Evolutionary conservation across 371 early-diverging fungal species (phyloP), one percentile per base, ranked within the genome.

Genomic region (Mortierella sp.): DNA sequence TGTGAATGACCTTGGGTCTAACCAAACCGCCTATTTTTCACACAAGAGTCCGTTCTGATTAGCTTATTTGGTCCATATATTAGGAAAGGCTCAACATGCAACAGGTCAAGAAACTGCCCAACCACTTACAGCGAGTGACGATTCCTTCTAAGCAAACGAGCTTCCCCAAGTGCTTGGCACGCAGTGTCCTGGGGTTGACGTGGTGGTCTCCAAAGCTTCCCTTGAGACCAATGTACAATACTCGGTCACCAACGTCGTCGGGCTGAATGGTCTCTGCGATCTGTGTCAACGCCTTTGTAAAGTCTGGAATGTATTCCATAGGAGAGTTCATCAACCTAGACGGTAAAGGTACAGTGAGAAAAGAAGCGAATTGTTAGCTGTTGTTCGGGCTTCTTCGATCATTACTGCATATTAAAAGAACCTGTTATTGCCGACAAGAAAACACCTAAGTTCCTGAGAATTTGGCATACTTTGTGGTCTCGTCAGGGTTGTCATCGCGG

Each of bases 61-160:
- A 63, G 63, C 28, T n/a, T 11, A 28, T 13, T 58, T 58, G n/a
- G 55, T 58, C 26, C 58, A 58, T 13, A 10, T 26, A 1, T 19
- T 24, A 54, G 21, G 24, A 21, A 54, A 54, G 11, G 28, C 11
- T 26, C 58, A 10, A 34, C 21, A 47, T 45, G 71, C 26, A 71
- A 26, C 31, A 9, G 0, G 31, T 13, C 52, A n/a, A 6, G 31
- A 50, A 24, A n/a, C n/a, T 57, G 28, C 34, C 31, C 42, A 65
- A 76, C 3, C 13, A 88, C 90, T 79, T 91, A 93, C 99, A 98
- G 78, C 96, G 94, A 5, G 99, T 99, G 42, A 99, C 99, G 81
- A 99, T 99, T 70, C 99, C 99, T 90, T 99, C 99, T 50, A 99
- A 87, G 82, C 97, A 98, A 47, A 99, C 94, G 77, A 99, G 90